A percentile compares a stretch with the other conserved stretches of the same genome.
Conservation (phyloP, 139 green algal species). For the Parachlorella kessleri region DNA sequence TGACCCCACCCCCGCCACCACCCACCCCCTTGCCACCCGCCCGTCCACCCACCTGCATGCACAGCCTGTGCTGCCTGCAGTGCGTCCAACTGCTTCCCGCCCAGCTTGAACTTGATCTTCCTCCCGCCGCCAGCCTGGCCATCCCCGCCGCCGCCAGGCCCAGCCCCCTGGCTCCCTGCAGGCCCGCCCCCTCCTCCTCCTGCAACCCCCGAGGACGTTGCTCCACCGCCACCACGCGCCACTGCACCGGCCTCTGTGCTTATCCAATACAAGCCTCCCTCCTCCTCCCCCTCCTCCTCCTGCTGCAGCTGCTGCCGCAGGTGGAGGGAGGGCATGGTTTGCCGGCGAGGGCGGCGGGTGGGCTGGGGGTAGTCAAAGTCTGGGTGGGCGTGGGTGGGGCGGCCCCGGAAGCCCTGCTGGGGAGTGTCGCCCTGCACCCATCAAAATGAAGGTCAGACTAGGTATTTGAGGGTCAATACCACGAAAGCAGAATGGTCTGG, state of each 20-base stretch:
- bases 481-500: no score
- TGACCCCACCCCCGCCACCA: no score
- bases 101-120: constrained; percentile 23
- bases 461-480: no score
- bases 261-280: no score
- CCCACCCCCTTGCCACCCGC: no score
- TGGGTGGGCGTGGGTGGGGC: background rate
- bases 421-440: background rate
- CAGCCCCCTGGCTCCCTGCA: no score
- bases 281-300: background rate
- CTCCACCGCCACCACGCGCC: no score
- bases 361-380: background rate
- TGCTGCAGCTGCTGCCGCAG: background rate
- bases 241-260: no score
- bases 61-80: background rate
- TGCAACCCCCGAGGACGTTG: no score
- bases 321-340: background rate
- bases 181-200: no score
- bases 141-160: no score
- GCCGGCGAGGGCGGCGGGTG: background rate
- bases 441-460: background rate
- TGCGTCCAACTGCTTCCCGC: background rate
- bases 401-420: background rate
- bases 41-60: background rate
- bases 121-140: no score